Percentiles rank a stretch among this genome's conserved stretches.
Evolutionary conservation across 176 grass and related monocot genomes (phyloP).

Genomic region (Rhynchospora breviuscula): DNA sequence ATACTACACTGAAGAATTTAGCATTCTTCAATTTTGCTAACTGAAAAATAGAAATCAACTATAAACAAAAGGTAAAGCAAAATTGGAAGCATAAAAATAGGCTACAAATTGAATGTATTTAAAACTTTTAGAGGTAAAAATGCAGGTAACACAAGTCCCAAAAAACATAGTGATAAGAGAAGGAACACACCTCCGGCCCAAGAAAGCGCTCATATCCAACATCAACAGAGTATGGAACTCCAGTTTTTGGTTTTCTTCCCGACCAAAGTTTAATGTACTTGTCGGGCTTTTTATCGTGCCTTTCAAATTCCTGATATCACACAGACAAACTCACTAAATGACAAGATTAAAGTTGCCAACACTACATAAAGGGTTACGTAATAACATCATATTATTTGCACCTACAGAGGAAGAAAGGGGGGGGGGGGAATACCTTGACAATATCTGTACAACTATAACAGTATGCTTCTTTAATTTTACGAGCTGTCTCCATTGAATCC

Average conservation of each 20-base stretch:
- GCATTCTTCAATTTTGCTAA: too few species aligned
- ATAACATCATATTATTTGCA: constrained; percentile 6
- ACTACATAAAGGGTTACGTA: constrained; percentile 16
- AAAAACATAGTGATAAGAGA: constrained; percentile 16
- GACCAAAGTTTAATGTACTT: constrained; percentile 93
- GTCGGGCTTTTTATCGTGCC: constrained; percentile 80
- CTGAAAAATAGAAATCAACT: neutral
- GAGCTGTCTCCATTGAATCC: constrained; percentile 76
- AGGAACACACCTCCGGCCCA: constrained; percentile 81
- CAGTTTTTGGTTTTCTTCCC: constrained; percentile 74
- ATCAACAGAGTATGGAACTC: constrained; percentile 84
- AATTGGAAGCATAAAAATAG: neutral
- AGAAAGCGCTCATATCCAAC: constrained; percentile 97
- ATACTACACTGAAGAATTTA: too few species aligned
- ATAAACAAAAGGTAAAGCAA: neutral
- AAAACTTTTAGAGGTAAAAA: neutral
- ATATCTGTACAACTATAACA: constrained; percentile 92
- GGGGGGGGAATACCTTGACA: constrained; percentile 65
- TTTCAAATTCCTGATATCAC: constrained; percentile 70
- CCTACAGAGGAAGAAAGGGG: neutral
- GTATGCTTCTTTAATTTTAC: constrained; percentile 89
- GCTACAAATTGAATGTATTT: neutral
- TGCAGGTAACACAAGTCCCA: neutral
- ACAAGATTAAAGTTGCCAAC: neutral
- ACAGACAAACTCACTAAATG: constrained; percentile 9